A percentile compares a stretch with the other conserved stretches of the same genome.
phyloP scores from a whole-genome alignment of 1,284 basidiomycete species.

The Leccinum idahoense region DNA sequence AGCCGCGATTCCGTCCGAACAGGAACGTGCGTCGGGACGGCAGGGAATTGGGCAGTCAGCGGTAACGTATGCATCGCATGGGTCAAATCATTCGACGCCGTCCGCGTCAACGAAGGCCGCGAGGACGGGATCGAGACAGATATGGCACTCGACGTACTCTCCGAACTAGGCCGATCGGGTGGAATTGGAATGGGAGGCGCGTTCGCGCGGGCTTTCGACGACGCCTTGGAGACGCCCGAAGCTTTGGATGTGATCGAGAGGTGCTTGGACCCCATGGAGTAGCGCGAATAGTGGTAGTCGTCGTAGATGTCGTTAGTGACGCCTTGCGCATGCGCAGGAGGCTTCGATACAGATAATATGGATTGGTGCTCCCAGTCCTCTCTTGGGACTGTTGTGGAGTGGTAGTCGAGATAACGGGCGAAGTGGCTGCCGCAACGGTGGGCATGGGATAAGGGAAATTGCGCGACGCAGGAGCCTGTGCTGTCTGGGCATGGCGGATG shows the following conservation, averaged over 20 bases:
- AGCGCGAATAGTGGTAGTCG: conserved; percentile 66
- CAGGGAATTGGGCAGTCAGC: conserved; percentile 28
- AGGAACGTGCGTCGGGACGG: conserved; percentile 27
- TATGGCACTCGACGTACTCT: conserved; percentile 20
- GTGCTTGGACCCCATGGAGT: conserved; percentile 44
- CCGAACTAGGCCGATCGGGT: conserved; percentile 22
- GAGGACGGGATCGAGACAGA: conserved; percentile 13
- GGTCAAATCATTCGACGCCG: conserved; percentile 24
- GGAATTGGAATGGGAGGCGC: conserved; percentile 24
- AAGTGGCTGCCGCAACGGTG: conserved; percentile 37
- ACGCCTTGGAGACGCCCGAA: conserved; percentile 24
- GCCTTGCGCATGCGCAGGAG: conserved; percentile 30
- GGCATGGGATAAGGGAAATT: conserved; percentile 45
- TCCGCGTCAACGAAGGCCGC: conserved; percentile 18
- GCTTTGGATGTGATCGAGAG: conserved; percentile 20
- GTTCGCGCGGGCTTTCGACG: conserved; percentile 21
- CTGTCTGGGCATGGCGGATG: conserved; percentile 30
- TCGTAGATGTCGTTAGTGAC: conserved; percentile 64
- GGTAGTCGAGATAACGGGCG: conserved; percentile 33
- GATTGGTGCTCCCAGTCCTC: conserved; percentile 20
- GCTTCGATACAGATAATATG: conserved; percentile 33
- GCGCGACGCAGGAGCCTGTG: conserved; percentile 24
- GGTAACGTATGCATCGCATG: conserved; percentile 17
- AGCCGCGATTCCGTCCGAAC: conserved; percentile 30
- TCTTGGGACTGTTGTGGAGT: conserved; percentile 28